Evolutionary conservation across 2,329 filamentous ascomycete genomes (phyloP), one percentile per base, ranked within the genome.

Genomic region (Scedosporium apiospermum): DNA sequence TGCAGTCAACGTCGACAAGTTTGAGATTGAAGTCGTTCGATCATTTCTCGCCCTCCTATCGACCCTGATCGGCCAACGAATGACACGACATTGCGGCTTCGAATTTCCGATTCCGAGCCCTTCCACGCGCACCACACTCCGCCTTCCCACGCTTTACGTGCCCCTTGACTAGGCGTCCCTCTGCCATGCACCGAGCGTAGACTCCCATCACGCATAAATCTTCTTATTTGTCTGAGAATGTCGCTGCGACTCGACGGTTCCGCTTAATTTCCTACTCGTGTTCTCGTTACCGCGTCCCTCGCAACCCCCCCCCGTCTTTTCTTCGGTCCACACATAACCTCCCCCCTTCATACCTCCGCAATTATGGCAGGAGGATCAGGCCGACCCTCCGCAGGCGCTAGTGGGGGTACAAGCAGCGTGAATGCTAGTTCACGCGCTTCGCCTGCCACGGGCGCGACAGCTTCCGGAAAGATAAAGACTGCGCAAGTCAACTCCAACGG

Each of bases 381-480:
- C 57, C 71, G 76, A 66, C 75, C 72, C 63, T 70, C 73, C 68
- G 71, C 74, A 61, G 73, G 71, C 59, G 74, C 70, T 55, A 71
- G 70, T 55, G 69, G 69, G 60, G 74, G 71, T 66, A 69, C 70
- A 58, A 73, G 72, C 58, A 81, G 78, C 69, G 73, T 77, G 65
- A 79, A 79, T 73, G 75, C 75, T 63, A 83, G 78, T 70, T 77
- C 81, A 59, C 78, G 82, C 72, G 81, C 74, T 58, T 84, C 82
- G 41, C 82, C 82, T 16, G 75, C 80, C 55, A 72, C 77, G 53
- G 75, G 75, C 61, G 65, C 73, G 14, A 66, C 57, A 14, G 61
- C 59, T 30, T 41, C 57, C 18, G 23, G 44, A 34, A 51, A 59
- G 51, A 23, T 44, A 12, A 64, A 64, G 38, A 21, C 55, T 26